Evolutionary conservation across 2,329 filamentous ascomycete genomes (phyloP), one percentile per base, ranked within the genome.

Genomic region (Alternaria brassicicola): DNA sequence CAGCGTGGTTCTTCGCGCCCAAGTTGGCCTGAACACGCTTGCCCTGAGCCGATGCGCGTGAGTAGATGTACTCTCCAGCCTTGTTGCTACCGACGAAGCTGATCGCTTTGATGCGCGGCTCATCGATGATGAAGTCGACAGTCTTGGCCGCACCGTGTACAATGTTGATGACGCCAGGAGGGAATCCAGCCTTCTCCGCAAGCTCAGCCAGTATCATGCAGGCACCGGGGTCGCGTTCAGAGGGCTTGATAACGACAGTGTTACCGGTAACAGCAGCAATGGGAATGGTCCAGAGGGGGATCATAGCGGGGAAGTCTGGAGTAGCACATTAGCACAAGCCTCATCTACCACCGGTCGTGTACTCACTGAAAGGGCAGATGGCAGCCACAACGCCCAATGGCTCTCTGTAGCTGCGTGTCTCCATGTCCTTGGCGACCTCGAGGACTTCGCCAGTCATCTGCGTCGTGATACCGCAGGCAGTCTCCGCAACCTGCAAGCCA

Each of bases 11-110:
- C 85, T 95, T 95, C 66, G 91, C 91, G 38, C 91, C 92, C 61
- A 95, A 81, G 80, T 95, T 95, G 76, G 91, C 91, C 81, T 95
- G 92, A 30, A 93, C 90, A 71, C 91, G 89, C 85, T 95, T 95
- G 73, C 92, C 91, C 71, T 94, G 92, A 72, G 90, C 91, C 1
- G 90, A 92, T 30, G 87, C 91, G 55, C 90, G 87, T 54, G 82
- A 79, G 79, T 88, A 95, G 78, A 95, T 95, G 82, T 95, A 95
- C 80, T 94, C 90, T 72, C 91, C 91, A 7, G 91, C 92, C 83
- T 92, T 91, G 83, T 95, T 95, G 79, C 89, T 88, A 63, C 91
- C 91, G 35, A 96, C 92, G 71, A 96, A 96, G 79, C 87, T 90
- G 72, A 96, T 86, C 55, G 92, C 91, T 85, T 93, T 94, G 83